These are phyloP conservation scores for Butyriboletus loyo DNA, from an alignment of 768 basidiomycete species.

Conservation along the genomic window DNA sequence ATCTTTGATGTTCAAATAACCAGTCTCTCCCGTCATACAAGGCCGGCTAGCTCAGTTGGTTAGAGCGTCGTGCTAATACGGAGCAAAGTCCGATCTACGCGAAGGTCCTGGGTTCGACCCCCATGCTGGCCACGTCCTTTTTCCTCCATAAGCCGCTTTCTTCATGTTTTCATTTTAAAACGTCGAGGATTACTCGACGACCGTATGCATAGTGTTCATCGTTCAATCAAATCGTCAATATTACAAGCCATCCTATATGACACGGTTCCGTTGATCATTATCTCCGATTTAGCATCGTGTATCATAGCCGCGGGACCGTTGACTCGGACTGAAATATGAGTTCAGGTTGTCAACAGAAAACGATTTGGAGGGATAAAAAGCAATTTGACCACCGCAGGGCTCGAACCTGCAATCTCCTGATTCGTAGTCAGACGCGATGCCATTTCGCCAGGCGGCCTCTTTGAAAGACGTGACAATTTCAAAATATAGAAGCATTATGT, in stretches of 20 bases:
- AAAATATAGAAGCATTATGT: background rate
- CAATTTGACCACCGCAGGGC: constrained; percentile 75
- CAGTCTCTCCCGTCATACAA: no score
- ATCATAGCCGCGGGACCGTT: background rate
- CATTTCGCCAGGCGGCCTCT: constrained; percentile 86
- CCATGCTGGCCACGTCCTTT: constrained; percentile 34
- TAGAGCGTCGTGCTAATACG: constrained; percentile 82
- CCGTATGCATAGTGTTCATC: background rate
- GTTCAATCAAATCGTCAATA: background rate
- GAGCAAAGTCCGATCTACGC: constrained; percentile 6
- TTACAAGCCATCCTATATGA: background rate
- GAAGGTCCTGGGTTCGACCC: constrained; percentile 43
- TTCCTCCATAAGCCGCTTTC: background rate
- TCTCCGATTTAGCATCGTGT: background rate
- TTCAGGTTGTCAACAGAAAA: background rate
- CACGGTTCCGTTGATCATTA: background rate
- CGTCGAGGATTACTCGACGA: background rate
- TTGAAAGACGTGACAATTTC: rapidly evolving
- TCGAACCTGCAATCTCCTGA: constrained; percentile 95
- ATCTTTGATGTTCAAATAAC: no score
- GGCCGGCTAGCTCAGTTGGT: constrained; percentile 93
- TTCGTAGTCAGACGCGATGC: constrained; percentile 95
- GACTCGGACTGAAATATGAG: background rate
- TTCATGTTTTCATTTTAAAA: background rate
- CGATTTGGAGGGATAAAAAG: background rate